Conservation (phyloP, 2,329 filamentous ascomycete species). For the Xylariomycetidae sp. region DNA sequence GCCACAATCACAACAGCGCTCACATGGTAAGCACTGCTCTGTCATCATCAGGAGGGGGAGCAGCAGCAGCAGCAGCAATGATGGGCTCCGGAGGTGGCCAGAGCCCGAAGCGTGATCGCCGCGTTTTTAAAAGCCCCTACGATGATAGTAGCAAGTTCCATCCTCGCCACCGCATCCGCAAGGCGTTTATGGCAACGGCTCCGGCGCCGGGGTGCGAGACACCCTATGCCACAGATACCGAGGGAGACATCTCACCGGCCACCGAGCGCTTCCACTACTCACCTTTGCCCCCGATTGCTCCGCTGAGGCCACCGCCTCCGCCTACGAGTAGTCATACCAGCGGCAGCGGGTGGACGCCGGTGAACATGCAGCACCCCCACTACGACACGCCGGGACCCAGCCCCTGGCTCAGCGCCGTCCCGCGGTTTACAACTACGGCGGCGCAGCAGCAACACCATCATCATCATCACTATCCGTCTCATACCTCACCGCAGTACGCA, state of each 20-base stretch:
- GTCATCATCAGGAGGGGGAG: background rate
- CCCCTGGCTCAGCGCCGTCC: conserved; percentile 41
- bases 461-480: conserved; percentile 7
- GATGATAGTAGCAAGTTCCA: conserved; percentile 16
- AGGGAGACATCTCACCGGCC: conserved; percentile 31
- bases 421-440: conserved; percentile 29
- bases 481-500: background rate
- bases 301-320: conserved; percentile 8
- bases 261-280: conserved; percentile 16
- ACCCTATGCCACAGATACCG: conserved; percentile 37
- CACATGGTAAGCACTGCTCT: too few relatives aligned
- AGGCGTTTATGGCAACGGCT: conserved; percentile 20
- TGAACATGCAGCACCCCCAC: conserved; percentile 15
- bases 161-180: conserved; percentile 22
- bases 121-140: conserved; percentile 21
- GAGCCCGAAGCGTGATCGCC: conserved; percentile 22
- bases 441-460: too few relatives aligned
- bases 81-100: conserved; percentile 10
- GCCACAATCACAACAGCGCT: too few relatives aligned
- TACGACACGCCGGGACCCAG: conserved; percentile 26
- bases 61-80: conserved; percentile 4
- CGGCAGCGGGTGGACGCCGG: conserved; percentile 25
- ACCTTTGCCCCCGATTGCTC: conserved; percentile 15
- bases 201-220: conserved; percentile 25
- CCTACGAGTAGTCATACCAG: conserved; percentile 6